Evolutionary conservation across 1,284 basidiomycete species (phyloP).

Genomic region (Lentinus polychrous): DNA sequence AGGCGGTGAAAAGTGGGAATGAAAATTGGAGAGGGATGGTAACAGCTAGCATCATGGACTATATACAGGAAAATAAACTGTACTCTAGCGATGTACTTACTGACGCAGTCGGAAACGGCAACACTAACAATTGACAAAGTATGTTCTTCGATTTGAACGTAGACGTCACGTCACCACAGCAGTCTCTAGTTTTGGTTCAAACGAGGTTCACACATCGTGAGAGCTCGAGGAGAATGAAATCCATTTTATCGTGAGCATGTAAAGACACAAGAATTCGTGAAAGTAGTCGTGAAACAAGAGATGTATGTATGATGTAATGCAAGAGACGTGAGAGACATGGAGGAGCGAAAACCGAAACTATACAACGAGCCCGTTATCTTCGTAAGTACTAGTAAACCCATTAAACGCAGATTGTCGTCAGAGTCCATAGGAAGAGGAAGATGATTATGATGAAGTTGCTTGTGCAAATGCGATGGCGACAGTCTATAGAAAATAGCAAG

Average conservation of each 20-base stretch:
- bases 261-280: slow-evolving; percentile 11
- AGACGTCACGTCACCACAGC: no score
- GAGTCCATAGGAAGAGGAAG: slow-evolving; percentile 3
- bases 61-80: slow-evolving; percentile 43
- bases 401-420: background rate
- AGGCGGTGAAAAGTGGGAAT: slow-evolving; percentile 33
- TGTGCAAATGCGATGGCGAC: slow-evolving; percentile 81
- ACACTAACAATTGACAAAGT: background rate
- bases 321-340: no score
- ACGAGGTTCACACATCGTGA: no score
- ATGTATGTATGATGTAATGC: no score
- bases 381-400: slow-evolving; percentile 1
- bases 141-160: no score
- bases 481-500: slow-evolving; percentile 37
- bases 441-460: slow-evolving; percentile 36
- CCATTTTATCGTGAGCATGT: slow-evolving; percentile 11
- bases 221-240: slow-evolving; percentile 9
- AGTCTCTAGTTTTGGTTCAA: no score
- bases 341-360: no score
- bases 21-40: slow-evolving; percentile 35
- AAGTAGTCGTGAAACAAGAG: slow-evolving; percentile 7
- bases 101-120: background rate
- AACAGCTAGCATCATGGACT: slow-evolving; percentile 34
- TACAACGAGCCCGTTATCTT: background rate
- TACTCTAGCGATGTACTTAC: slow-evolving; percentile 28